phyloP scores from a whole-genome alignment of 1,139 yeast species.

The Pichia sp. region DNA sequence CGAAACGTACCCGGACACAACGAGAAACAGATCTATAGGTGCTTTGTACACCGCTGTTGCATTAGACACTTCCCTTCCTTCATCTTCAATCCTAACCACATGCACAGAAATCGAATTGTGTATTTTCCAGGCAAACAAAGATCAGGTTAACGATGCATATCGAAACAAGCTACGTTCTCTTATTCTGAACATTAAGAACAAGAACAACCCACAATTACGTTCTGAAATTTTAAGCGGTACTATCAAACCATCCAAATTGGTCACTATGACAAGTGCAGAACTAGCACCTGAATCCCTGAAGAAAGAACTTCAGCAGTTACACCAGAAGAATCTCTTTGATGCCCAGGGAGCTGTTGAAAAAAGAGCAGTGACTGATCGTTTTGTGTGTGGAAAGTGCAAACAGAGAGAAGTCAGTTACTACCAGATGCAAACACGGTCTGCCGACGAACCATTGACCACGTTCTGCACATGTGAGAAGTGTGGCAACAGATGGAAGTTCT shows the following conservation, averaged over 20 bases:
- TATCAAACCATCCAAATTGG: constrained; percentile 58
- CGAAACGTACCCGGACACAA: constrained; percentile 55
- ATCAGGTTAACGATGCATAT: constrained; percentile 53
- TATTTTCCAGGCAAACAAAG: constrained; percentile 55
- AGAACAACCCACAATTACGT: constrained; percentile 81
- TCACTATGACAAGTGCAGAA: constrained; percentile 82
- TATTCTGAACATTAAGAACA: constrained; percentile 80
- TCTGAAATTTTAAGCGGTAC: constrained; percentile 60
- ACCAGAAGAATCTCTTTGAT: constrained; percentile 84
- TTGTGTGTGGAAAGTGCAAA: constrained; percentile 96
- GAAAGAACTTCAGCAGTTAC: constrained; percentile 77
- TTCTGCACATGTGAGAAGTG: constrained; percentile 97
- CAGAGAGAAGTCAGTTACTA: constrained; percentile 94
- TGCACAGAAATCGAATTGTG: constrained; percentile 71
- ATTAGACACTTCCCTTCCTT: constrained; percentile 60
- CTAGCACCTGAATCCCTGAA: constrained; percentile 89
- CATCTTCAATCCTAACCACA: constrained; percentile 51
- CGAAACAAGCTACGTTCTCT: constrained; percentile 77
- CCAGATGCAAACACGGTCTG: constrained; percentile 96
- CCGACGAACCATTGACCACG: constrained; percentile 97
- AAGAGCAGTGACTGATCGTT: constrained; percentile 93
- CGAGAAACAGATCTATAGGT: constrained; percentile 78
- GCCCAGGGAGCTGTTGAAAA: constrained; percentile 98
- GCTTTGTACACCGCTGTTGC: constrained; percentile 89
- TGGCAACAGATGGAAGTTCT: constrained; percentile 96